phyloP scores from a whole-genome alignment of 306 rosid genomes.

The Acacia melanoxylon region DNA sequence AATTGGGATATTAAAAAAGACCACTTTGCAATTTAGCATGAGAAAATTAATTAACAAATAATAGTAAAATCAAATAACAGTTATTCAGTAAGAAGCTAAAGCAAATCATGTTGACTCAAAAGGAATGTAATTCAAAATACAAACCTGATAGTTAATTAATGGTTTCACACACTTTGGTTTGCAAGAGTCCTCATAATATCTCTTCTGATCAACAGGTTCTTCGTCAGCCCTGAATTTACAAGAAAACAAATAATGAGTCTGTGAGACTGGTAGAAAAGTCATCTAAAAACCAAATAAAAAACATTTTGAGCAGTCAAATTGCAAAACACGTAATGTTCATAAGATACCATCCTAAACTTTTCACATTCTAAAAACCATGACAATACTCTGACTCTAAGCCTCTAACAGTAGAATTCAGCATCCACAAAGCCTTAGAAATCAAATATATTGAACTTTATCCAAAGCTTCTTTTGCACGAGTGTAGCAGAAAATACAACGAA shows the following conservation, averaged over 20 bases:
- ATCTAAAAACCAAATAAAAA: not conserved
- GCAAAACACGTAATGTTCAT: conserved; percentile 3
- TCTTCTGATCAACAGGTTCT: conserved; percentile 92
- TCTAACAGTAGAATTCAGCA: not conserved
- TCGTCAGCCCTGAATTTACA: conserved; percentile 86
- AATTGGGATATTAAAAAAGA: not conserved
- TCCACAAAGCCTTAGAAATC: not conserved
- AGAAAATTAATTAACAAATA: not conserved
- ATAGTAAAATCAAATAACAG: conserved; percentile 6
- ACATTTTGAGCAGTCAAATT: not conserved
- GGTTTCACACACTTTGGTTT: conserved; percentile 97
- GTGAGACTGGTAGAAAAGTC: not conserved
- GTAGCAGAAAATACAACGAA: too few relatives aligned
- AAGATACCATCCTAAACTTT: not conserved
- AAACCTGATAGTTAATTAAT: conserved; percentile 79
- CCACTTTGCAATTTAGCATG: not conserved
- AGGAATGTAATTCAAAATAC: not conserved
- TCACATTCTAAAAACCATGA: not conserved
- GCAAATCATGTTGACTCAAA: not conserved
- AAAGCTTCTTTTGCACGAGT: not conserved
- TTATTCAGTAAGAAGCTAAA: conserved; percentile 2
- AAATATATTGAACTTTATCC: not conserved
- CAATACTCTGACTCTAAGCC: not conserved
- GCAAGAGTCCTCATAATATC: conserved; percentile 78
- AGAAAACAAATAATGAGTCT: conserved; percentile 12